These are phyloP conservation scores for Tuber melanosporum DNA, from an alignment of 495 filamentous ascomycete species.

Conservation along the genomic window DNA sequence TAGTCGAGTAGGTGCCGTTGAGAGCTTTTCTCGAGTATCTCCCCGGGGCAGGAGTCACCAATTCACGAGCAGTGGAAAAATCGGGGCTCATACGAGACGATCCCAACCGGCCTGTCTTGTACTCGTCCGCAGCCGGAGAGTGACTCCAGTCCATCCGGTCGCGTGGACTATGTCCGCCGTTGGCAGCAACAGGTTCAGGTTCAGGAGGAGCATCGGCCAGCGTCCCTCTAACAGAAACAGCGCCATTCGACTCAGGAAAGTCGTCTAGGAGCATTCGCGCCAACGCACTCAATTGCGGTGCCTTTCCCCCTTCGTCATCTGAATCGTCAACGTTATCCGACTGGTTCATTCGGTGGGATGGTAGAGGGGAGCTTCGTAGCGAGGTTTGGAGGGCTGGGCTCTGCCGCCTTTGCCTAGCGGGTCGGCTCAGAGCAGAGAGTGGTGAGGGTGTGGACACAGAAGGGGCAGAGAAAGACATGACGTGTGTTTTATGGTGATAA, in stretches of 20 bases:
- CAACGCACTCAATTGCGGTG: slow-evolving; percentile 39
- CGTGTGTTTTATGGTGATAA: not conserved
- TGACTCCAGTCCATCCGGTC: slow-evolving; percentile 38
- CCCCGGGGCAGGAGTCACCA: slow-evolving; percentile 37
- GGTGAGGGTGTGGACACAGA: slow-evolving; percentile 34
- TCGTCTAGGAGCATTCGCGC: slow-evolving; percentile 40
- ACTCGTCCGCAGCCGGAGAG: slow-evolving; percentile 28
- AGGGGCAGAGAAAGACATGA: slow-evolving; percentile 26
- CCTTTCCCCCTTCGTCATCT: slow-evolving; percentile 38
- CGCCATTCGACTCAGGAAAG: slow-evolving; percentile 28
- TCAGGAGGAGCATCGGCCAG: slow-evolving; percentile 4
- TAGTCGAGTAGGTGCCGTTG: slow-evolving; percentile 14
- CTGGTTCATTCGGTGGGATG: slow-evolving; percentile 21
- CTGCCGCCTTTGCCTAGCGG: slow-evolving; percentile 31
- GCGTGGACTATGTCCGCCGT: slow-evolving; percentile 5
- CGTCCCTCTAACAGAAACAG: slow-evolving; percentile 12
- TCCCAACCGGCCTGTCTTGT: slow-evolving; percentile 12
- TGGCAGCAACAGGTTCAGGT: slow-evolving; percentile 8
- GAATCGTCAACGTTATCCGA: slow-evolving; percentile 32
- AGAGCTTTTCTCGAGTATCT: slow-evolving; percentile 30
- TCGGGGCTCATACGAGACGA: slow-evolving; percentile 30
- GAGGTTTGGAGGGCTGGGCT: slow-evolving; percentile 33
- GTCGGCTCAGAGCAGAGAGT: slow-evolving; percentile 28
- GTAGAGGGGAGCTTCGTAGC: slow-evolving; percentile 31
- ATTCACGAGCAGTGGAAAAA: slow-evolving; percentile 29